Base-by-base conservation (phyloP, 2,329 filamentous ascomycete genomes). In the Penicillium polonicum region DNA sequence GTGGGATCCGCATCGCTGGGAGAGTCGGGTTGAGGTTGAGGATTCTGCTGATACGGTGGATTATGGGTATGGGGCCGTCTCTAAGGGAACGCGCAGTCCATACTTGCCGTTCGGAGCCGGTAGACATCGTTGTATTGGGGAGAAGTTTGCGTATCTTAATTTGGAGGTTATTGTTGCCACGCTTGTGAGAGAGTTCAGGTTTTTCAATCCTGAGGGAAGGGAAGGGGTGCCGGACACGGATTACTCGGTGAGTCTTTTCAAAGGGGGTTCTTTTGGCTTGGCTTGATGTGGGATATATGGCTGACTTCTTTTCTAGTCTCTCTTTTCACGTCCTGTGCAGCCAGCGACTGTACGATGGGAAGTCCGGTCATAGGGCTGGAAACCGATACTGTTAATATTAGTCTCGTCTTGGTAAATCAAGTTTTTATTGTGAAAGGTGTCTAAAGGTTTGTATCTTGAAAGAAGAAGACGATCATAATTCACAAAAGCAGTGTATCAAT, bases 81-180 rank as follows among this genome's bases (percentile, higher is more conserved):
- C 78, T 57, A 87, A 87, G 75, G 84, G 85, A 25, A 83, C 85
- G 6, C 77, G 77, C 45, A 83, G 80, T 45, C 85, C 86, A 0
- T 89, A 90, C 68, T 76, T 90, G 2, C 88, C 88, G 0, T 91
- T 91, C 66, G 88, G 88, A 2, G 88, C 87, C 0, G 88, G 88
- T 0, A 79, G 88, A 44, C 88, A 91, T 71, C 79, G 88, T 21
- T 91, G 88, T 66, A 89, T 91, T 58, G 88, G 88, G 19, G 88
- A 91, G 76, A 88, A 89, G 70, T 91, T 90, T 71, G 88, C 88
- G 0, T 90, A 90, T 65, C 73, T 88, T 44, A 88, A 91, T 68
- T 70, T 91, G 42, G 80, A 82, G 17, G 84, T 85, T 9, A 89
- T 91, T 59, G 74, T 90, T 25, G 81, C 82, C 0, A 85, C 81